phyloP scores from a whole-genome alignment of 805 yeast genomes.

The Phaffomyces antillensis region DNA sequence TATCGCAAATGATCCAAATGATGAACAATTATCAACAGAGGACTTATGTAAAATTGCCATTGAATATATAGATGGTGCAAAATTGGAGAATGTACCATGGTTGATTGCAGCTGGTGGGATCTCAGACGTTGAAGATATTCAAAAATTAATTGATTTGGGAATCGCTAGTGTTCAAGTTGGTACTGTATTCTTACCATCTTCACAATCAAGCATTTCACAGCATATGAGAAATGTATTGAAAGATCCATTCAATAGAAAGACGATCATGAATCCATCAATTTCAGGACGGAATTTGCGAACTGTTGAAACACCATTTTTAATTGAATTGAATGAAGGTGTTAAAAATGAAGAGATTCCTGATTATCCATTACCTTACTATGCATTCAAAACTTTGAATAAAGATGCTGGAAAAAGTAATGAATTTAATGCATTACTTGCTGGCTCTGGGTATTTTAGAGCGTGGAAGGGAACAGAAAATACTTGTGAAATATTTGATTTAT shows the following conservation, averaged over 20 bases:
- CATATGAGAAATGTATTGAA: slow-evolving; percentile 9
- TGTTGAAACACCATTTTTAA: slow-evolving; percentile 19
- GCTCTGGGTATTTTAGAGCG: slow-evolving; percentile 10
- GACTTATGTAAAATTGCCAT: slow-evolving; percentile 20
- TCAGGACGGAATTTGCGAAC: slow-evolving; percentile 22
- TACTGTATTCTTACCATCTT: slow-evolving; percentile 35
- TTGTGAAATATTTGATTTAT: slow-evolving; percentile 7
- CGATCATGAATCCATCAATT: slow-evolving; percentile 21
- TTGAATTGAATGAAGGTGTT: slow-evolving; percentile 5
- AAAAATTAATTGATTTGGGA: slow-evolving; percentile 30
- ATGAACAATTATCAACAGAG: slow-evolving; percentile 29
- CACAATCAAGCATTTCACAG: slow-evolving; percentile 13
- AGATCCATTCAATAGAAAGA: slow-evolving; percentile 17
- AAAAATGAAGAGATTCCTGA: slow-evolving; percentile 11
- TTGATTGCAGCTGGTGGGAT: slow-evolving; percentile 53
- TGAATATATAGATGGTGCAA: slow-evolving; percentile 12
- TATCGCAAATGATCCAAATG: slow-evolving; percentile 25
- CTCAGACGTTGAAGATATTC: slow-evolving; percentile 25
- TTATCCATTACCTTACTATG: slow-evolving; percentile 22
- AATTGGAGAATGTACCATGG: slow-evolving; percentile 13
- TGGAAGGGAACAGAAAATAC: slow-evolving; percentile 15
- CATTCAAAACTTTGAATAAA: slow-evolving; percentile 14
- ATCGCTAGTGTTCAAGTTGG: slow-evolving; percentile 53
- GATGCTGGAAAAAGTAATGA: slow-evolving; percentile 3
- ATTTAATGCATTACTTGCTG: slow-evolving; percentile 14